Base-by-base conservation (phyloP, 306 rosid species). In the Adenanthera pavonina region DNA sequence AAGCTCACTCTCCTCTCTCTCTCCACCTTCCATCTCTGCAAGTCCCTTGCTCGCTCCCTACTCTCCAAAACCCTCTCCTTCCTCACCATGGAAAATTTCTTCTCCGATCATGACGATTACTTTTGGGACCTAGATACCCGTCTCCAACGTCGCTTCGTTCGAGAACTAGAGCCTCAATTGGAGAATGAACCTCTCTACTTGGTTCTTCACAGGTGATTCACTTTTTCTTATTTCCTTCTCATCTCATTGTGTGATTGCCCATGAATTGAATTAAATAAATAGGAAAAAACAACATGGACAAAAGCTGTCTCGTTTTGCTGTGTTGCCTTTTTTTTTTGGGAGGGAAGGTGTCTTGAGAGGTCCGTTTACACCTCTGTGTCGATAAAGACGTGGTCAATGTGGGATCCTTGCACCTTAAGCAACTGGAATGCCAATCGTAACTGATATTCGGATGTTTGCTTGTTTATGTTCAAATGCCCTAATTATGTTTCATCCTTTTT, bases 21-120 rank as follows among this genome's bases (percentile, higher is more conserved):
- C 89, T 78, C 94, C 66, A 78, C 98, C 83, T 84, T 88, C 83
- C 84, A 77, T 65, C 84, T 85, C 92, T 90, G 91, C 92, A 94
- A 86, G 85, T 87, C 89, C 65, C 20, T 92, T 41, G 79, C 83
- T 62, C 87, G 91, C 78, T 86, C 77, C 70, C 36, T 89, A 65
- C 83, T 82, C 71, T 85, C 90, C 84, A 92, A 79, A 89, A 77
- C 97, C 88, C 90, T 85, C 74, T 84, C 90, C 13, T 75, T 86
- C 80, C 73, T 89, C 90, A 15, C 85, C 78, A 94, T 94, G 97
- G 94, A 90, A 7, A 82, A 74, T 69, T 34, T 68, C 84, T 86
- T 77, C 73, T 34, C 82, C 78, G 25, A 69, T 64, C 68, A 41
- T 75, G 46, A 73, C 76, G 75, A 80, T 61, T 80, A 72, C 86